These are phyloP conservation scores for Cyclanthera cordifolia DNA, from an alignment of 306 rosid species.

Conservation along the genomic window DNA sequence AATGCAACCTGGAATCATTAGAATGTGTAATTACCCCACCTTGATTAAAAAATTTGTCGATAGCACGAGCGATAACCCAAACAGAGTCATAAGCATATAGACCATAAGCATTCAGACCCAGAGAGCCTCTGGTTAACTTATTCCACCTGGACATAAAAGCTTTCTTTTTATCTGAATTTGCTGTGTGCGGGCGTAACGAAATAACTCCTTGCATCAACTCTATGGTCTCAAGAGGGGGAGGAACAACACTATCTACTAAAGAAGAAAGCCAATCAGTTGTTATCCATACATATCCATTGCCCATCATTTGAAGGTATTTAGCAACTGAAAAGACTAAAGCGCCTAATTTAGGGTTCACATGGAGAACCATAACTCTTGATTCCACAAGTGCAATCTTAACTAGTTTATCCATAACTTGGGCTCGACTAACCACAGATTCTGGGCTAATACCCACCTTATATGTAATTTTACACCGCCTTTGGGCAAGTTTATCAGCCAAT, in stretches of 20 bases:
- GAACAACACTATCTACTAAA: conserved; percentile 45
- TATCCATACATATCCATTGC: conserved; percentile 86
- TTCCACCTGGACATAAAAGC: conserved; percentile 65
- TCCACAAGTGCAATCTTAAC: conserved; percentile 62
- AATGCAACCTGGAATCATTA: conserved; percentile 40
- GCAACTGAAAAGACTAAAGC: conserved; percentile 55
- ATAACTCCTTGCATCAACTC: conserved; percentile 60
- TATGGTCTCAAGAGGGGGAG: conserved; percentile 36
- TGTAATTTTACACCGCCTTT: conserved; percentile 58
- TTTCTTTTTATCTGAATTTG: conserved; percentile 61
- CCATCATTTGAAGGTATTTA: conserved; percentile 60
- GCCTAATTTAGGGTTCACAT: conserved; percentile 61
- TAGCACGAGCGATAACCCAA: conserved; percentile 69
- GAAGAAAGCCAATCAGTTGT: conserved; percentile 87
- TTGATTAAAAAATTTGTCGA: conserved; percentile 55
- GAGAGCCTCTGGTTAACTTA: conserved; percentile 52
- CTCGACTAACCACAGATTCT: conserved; percentile 21
- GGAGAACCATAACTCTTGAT: conserved; percentile 78
- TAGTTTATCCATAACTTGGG: conserved; percentile 51
- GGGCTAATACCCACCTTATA: conserved; percentile 56
- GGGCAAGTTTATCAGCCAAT: conserved; percentile 53
- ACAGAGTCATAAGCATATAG: conserved; percentile 83
- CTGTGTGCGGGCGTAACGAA: conserved; percentile 67
- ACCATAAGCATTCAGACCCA: conserved; percentile 73
- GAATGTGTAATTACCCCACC: conserved; percentile 61